Evolutionary conservation across 2,329 filamentous ascomycete genomes (phyloP).

Genomic region (Phoma sp.): DNA sequence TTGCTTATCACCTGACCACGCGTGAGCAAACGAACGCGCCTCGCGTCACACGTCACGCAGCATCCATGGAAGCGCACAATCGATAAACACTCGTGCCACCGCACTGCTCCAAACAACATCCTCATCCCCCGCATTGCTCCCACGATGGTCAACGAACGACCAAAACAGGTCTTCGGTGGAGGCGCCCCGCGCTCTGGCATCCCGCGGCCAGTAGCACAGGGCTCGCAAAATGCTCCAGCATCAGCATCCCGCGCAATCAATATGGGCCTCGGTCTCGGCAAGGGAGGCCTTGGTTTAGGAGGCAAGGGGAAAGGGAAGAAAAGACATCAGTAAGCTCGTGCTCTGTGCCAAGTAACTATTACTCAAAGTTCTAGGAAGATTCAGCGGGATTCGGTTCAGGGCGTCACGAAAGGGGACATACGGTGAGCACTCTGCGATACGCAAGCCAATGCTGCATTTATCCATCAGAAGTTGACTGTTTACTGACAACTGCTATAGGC

Average conservation of each 20-base stretch:
- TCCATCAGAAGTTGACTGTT: too few species aligned
- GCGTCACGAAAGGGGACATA: conserved; percentile 45
- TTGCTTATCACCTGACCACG: conserved; percentile 21
- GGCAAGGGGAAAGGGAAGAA: conserved; percentile 29
- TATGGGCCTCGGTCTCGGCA: conserved; percentile 30
- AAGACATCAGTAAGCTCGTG: conserved; percentile 32
- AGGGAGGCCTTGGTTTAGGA: conserved; percentile 22
- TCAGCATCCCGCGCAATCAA: conserved; percentile 18
- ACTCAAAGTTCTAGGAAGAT: conserved; percentile 35
- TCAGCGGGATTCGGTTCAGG: conserved; percentile 40
- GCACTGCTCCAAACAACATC: background rate
- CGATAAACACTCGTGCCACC: background rate
- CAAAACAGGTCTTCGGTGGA: conserved; percentile 11
- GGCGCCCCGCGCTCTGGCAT: conserved; percentile 6
- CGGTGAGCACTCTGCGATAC: conserved; percentile 26
- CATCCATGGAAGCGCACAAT: too few species aligned
- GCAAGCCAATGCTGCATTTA: background rate
- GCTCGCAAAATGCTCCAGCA: background rate
- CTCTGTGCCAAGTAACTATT: background rate
- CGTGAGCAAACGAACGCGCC: conserved; percentile 16
- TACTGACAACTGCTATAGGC: conserved; percentile 48
- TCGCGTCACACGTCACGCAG: conserved; percentile 1
- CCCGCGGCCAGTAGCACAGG: background rate
- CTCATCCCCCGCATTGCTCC: conserved; percentile 1
- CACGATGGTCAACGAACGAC: conserved; percentile 9